Evolutionary conservation across 163 green algal species (phyloP), one percentile per base, ranked within the genome.

Genomic region (Scenedesmus sp.): DNA sequence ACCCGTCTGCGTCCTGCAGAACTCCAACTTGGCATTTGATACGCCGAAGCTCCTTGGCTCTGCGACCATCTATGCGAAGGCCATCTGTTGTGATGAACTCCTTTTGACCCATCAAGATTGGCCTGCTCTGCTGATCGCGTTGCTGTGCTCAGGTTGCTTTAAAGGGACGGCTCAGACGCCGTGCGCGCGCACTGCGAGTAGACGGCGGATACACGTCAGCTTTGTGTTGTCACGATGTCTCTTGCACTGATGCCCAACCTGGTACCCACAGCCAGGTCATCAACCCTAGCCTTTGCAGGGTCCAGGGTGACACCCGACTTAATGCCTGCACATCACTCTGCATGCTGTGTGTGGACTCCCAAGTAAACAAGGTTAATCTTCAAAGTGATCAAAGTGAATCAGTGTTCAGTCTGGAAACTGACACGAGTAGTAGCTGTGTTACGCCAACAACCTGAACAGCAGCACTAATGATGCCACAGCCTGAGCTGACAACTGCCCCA

Each of bases 61-160:
- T 89, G 15, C 98, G 93, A 30, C 98, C 98, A 88, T 99, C 98
- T 9, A 96, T 83, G 1, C 98, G 95, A 86, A 99, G 92, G 0
- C 98, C 97, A 81, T 99, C 98, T 7, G 97, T 95, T 43, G 85
- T 97, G 1, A 99, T 89, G 81, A 95, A 99, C 93, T 99, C 98
- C 95, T 98, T 98, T 40, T 89, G 78, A 1, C 90, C 89, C 89
- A 92, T 92, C 16, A 10, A 33, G 7, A 16, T 1, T 20, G 65
- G 30, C 18, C 30, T 76, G 1, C 30, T 40, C 18, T 5, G 18
- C 0, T 76, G 65, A 40, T 40, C 30, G 40, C 65, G 30, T 37
- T 24, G 26, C 65, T 76, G 65, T 37, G 65, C 65, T 10, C 24
- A 40, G 65, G 6, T 76, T 40, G 37, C 65, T 26, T n/a, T 76